Base-by-base conservation (phyloP, 2,329 filamentous ascomycete genomes). In the Xylariaceae sp. region DNA sequence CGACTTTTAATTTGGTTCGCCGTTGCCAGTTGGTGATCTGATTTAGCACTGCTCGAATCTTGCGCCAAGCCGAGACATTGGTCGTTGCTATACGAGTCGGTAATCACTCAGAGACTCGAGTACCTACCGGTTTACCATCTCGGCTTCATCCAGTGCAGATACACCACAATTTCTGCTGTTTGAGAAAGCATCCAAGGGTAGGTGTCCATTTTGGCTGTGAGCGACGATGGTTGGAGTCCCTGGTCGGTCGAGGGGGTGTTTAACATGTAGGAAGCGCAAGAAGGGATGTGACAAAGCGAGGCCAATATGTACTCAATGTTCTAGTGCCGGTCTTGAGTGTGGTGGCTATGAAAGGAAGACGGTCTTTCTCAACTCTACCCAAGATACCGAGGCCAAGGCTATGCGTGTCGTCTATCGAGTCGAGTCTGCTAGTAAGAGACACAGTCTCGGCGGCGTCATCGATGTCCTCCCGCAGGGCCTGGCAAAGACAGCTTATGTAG, bases 171-270 rank as follows among this genome's bases (percentile, higher is more conserved):
- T n/a, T n/a, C n/a, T n/a, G n/a, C n/a, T n/a, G n/a, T n/a, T n/a
- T n/a, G n/a, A n/a, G n/a, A n/a, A n/a, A n/a, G n/a, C n/a, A n/a
- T n/a, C n/a, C n/a, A n/a, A n/a, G n/a, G n/a, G n/a, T n/a, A n/a
- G n/a, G n/a, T n/a, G n/a, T n/a, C 10, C 32, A 15, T 26, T 22
- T 5, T 6, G n/a, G n/a, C 19, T 1, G 41, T 50, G 45, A 19
- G 18, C 19, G 12, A 36, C 6, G 16, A 61, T 61, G 59, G 59
- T 61, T 19, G 59, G 59, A 9, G 59, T 61, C 15, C 59, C 59
- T 1, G 59, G 59, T 2, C 52, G 57, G 22, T 61, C 59, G 9
- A 61, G 60, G 47, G 57, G 47, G 32, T 61, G 59, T 41, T 48
- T 29, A 21, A 61, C 59, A 15, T 61, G 59, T 45, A 50, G 54